Evolutionary conservation across 225 moss, liverwort and hornwort species (phyloP), one percentile per base, ranked within the genome.

Genomic region (Pleurozium schreberi): DNA sequence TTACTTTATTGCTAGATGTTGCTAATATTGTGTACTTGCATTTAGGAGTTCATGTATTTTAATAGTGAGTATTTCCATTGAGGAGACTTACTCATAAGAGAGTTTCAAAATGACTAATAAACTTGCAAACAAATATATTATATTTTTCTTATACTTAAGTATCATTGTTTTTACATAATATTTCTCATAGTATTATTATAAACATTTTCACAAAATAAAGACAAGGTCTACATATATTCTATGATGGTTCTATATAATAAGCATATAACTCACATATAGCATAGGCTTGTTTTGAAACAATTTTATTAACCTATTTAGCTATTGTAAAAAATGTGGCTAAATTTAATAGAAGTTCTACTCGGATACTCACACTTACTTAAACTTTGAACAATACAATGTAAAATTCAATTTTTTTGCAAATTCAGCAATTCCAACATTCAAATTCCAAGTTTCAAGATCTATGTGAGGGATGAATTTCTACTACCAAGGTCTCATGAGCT

Each of bases 401-500:
- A 40, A 23, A 21, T 22, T n/a, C 1, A 23, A 23, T 6, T 38
- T n/a, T n/a, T 23, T 23, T 11, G 2, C 13, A n/a, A 12, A 8
- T 23, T 7, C 12, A 40, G 40, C 12, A n/a, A 4, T 38, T 67
- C 2, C 6, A 38, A 38, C 11, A 38, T 67, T 67, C 4, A 6
- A 2, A 67, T 20, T 67, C 2, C 3, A 2, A 6, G 10, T 10
- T 66, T 36, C 2, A 12, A 65, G 6, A 40, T 40, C 40, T 4
- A 40, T 40, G 0, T 25, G 7, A 69, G 0, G 8, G 8, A 8
- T 25, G 23, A 40, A 40, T 69, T 40, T 40, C 4, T 6, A 12
- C 2, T 1, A 0, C 12, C 2, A 68, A 40, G 3, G 70, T 4
- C 42, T 70, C 1, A 0, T 1, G 3, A 69, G 25, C 8, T 0